Evolutionary conservation across 805 yeast genomes (phyloP).

Genomic region (Candida yuanshanica): DNA sequence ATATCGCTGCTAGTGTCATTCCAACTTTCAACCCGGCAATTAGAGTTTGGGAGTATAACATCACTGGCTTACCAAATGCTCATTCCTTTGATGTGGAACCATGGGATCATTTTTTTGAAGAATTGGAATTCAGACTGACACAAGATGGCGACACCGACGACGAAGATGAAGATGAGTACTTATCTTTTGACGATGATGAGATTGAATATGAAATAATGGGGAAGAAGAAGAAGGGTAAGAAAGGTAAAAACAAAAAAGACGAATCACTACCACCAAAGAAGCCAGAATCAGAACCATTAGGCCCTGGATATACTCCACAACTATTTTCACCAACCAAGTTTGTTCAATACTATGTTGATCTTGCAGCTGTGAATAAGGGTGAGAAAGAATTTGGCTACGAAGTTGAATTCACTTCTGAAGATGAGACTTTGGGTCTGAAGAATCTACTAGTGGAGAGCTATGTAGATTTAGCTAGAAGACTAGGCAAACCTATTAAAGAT

Average conservation of each 20-base stretch:
- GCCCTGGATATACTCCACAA: slow-evolving; percentile 75
- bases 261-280: slow-evolving; percentile 55
- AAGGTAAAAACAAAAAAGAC: slow-evolving; percentile 36
- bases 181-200: slow-evolving; percentile 22
- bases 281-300: slow-evolving; percentile 50
- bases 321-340: slow-evolving; percentile 67
- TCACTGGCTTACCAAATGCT: slow-evolving; percentile 40
- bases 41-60: slow-evolving; percentile 83
- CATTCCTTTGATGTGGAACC: slow-evolving; percentile 36
- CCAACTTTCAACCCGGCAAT: slow-evolving; percentile 85
- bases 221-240: slow-evolving; percentile 20
- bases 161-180: slow-evolving; percentile 22
- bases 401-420: slow-evolving; percentile 66
- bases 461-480: slow-evolving; percentile 47
- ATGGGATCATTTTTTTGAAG: slow-evolving; percentile 56
- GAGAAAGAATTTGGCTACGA: slow-evolving; percentile 47
- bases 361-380: slow-evolving; percentile 40
- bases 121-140: slow-evolving; percentile 32
- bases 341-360: slow-evolving; percentile 70
- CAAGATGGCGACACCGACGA: slow-evolving; percentile 23
- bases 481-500: slow-evolving; percentile 38
- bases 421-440: slow-evolving; percentile 47
- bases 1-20: slow-evolving; percentile 66
- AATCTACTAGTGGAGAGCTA: slow-evolving; percentile 57
- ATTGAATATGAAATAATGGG: slow-evolving; percentile 11